Conservation (phyloP, 2,329 filamentous ascomycete genomes). For the Talaromyces sp. region DNA sequence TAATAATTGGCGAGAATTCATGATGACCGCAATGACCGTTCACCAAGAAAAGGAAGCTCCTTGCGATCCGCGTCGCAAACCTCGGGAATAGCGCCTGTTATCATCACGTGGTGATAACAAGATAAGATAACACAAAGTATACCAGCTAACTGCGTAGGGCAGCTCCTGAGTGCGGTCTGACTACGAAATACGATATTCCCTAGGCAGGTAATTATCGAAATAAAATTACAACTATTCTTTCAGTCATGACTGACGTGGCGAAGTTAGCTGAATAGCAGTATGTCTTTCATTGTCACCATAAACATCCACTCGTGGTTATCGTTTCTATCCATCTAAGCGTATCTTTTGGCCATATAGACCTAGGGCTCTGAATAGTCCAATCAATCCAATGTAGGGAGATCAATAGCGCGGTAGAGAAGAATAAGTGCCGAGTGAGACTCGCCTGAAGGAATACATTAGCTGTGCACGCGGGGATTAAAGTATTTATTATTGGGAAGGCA, state of each 20-base stretch:
- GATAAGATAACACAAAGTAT: too few relatives aligned
- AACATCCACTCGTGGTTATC: constrained; percentile 25
- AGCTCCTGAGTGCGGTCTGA: too few relatives aligned
- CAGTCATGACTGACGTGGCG: too few relatives aligned
- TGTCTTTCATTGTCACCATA: constrained; percentile 2
- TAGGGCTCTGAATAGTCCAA: constrained; percentile 32
- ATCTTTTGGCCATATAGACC: constrained; percentile 9
- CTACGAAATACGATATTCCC: too few relatives aligned
- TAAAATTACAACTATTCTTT: too few relatives aligned
- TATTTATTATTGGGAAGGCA: constrained; percentile 7
- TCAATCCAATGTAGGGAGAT: constrained; percentile 42
- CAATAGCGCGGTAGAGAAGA: constrained; percentile 54
- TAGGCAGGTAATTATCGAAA: too few relatives aligned
- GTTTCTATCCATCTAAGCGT: constrained; percentile 30
- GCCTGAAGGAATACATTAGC: constrained; percentile 35
- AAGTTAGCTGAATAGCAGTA: neutral
- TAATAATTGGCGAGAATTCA: constrained; percentile 30
- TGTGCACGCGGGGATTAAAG: neutral
- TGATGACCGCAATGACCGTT: constrained; percentile 29
- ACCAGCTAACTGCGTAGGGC: too few relatives aligned
- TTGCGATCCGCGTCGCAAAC: neutral
- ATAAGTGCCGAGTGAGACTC: constrained; percentile 56
- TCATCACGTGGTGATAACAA: constrained; percentile 17
- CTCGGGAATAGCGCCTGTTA: constrained; percentile 1
- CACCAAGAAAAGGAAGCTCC: constrained; percentile 3